Percentiles rank a stretch among this genome's conserved stretches.
phyloP scores from a whole-genome alignment of 305 asterid genomes.

The Stenogyne calaminthoides region DNA sequence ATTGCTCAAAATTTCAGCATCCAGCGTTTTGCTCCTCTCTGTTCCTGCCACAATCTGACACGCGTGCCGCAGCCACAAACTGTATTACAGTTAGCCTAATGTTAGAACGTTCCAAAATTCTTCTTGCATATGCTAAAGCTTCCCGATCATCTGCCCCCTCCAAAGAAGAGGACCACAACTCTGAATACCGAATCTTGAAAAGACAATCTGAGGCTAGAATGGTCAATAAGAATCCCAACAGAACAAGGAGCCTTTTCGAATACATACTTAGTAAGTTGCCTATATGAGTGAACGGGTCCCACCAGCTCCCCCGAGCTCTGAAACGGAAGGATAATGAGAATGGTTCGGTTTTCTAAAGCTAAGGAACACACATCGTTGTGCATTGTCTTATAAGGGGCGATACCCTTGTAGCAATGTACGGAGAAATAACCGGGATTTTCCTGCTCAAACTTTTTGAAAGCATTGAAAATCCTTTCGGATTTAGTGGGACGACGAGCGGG shows the following conservation, averaged over 20 bases:
- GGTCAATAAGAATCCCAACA: slow-evolving; percentile 54
- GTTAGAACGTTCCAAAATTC: slow-evolving; percentile 43
- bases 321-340: slow-evolving; percentile 54
- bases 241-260: slow-evolving; percentile 67
- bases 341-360: slow-evolving; percentile 60
- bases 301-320: slow-evolving; percentile 40
- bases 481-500: slow-evolving; percentile 36
- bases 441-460: slow-evolving; percentile 48
- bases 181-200: slow-evolving; percentile 29
- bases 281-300: slow-evolving; percentile 42
- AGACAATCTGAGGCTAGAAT: slow-evolving; percentile 34
- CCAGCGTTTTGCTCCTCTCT: slow-evolving; percentile 58
- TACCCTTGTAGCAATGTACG: slow-evolving; percentile 53
- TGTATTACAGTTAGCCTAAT: slow-evolving; percentile 44
- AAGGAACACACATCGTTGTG: slow-evolving; percentile 64
- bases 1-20: slow-evolving; percentile 45
- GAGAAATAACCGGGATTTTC: slow-evolving; percentile 36
- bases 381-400: slow-evolving; percentile 66
- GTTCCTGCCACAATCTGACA: slow-evolving; percentile 50
- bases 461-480: slow-evolving; percentile 55
- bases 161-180: slow-evolving; percentile 57
- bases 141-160: slow-evolving; percentile 73
- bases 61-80: slow-evolving; percentile 30
- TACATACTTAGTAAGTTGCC: slow-evolving; percentile 50
- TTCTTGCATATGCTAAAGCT: slow-evolving; percentile 57